Conservation (phyloP, 2,329 filamentous ascomycete genomes). For the Clarireedia monteithiana region DNA sequence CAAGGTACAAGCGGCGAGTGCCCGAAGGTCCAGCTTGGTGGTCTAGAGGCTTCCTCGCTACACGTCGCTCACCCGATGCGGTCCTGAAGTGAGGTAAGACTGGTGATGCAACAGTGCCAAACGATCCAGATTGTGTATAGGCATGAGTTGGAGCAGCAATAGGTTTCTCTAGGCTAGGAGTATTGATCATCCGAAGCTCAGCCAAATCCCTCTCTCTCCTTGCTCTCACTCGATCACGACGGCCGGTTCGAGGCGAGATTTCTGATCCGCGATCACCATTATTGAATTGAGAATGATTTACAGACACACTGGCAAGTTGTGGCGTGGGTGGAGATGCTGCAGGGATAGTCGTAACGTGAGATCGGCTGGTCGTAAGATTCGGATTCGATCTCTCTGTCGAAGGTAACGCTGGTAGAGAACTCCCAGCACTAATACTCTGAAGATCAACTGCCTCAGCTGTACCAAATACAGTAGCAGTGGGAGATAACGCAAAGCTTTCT, state of each 20-base stretch:
- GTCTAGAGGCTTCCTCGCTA: too few species aligned
- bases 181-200: neutral
- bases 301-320: neutral
- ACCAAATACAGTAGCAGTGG: neutral
- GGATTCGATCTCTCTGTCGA: neutral
- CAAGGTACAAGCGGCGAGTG: neutral
- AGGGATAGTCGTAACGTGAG: neutral
- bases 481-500: neutral
- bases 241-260: slow-evolving; percentile 3
- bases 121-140: too few species aligned
- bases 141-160: too few species aligned
- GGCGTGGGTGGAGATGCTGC: neutral
- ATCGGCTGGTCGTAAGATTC: neutral
- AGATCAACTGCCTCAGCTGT: slow-evolving; percentile 4
- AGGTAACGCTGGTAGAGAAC: neutral
- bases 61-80: too few species aligned
- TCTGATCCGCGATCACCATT: neutral
- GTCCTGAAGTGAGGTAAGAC: too few species aligned
- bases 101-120: too few species aligned
- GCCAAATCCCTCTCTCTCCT: slow-evolving; percentile 23
- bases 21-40: neutral
- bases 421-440: neutral
- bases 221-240: slow-evolving; percentile 20
- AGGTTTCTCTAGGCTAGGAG: too few species aligned
- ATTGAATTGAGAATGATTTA: neutral